Percentiles rank a stretch among this genome's conserved stretches.
Conservation (phyloP, 192 early-diverging fungal genomes). For the Paraglomus occultum region DNA sequence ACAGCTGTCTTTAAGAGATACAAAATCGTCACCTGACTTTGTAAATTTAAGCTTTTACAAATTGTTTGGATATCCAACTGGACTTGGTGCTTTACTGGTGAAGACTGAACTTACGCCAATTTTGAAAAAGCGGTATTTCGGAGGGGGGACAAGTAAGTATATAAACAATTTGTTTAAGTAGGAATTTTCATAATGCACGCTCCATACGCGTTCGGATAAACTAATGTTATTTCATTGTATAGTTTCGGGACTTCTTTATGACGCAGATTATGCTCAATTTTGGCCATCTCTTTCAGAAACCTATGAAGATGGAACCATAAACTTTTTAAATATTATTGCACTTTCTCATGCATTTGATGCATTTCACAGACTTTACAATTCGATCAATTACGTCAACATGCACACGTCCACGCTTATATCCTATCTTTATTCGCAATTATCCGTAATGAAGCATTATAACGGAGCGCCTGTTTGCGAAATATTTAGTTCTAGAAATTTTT, state of each 20-base stretch:
- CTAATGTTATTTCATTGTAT: too few species aligned
- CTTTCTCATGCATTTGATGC: conserved; percentile 67
- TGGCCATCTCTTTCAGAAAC: conserved; percentile 24
- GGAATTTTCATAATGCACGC: too few species aligned
- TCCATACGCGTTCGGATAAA: too few species aligned
- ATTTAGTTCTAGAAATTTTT: conserved; percentile 34
- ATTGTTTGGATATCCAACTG: conserved; percentile 84
- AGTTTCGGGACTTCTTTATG: too few species aligned
- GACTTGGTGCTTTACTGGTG: conserved; percentile 74
- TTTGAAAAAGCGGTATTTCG: conserved; percentile 66
- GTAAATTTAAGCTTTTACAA: conserved; percentile 82
- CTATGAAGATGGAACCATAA: conserved; percentile 78
- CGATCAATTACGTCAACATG: conserved; percentile 38
- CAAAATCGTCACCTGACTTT: conserved; percentile 60
- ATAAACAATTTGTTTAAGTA: too few species aligned
- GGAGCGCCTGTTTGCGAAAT: conserved; percentile 48
- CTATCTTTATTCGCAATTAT: conserved; percentile 45
- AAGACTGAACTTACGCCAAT: conserved; percentile 46
- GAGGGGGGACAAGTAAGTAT: conserved; percentile 63
- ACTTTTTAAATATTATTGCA: conserved; percentile 71
- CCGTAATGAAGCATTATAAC: conserved; percentile 50
- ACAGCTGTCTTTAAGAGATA: conserved; percentile 53
- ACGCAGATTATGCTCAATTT: too few species aligned
- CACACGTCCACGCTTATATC: conserved; percentile 52
- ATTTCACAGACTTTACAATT: conserved; percentile 42